Evolutionary conservation across 164 flowering plant genomes (phyloP).

Genomic region (Chimonanthus salicifolius): DNA sequence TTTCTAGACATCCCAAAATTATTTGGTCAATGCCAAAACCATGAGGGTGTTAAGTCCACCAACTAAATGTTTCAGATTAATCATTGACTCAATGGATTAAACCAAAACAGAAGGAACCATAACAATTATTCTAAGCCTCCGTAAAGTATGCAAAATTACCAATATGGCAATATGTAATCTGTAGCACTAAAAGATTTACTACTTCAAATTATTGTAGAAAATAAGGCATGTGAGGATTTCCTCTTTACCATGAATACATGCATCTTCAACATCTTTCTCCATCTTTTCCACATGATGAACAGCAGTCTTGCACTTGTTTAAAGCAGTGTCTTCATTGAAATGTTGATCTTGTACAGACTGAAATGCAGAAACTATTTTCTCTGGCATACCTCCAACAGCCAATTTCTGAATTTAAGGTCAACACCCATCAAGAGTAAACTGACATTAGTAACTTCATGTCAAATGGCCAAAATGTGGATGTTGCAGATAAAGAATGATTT

Average conservation of each 20-base stretch:
- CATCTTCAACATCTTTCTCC: conserved; percentile 47
- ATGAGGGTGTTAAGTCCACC: background rate
- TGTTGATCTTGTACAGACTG: conserved; percentile 62
- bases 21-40: background rate
- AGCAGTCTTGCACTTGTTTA: conserved; percentile 53
- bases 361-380: conserved; percentile 73
- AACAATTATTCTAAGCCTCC: background rate
- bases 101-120: background rate
- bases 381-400: conserved; percentile 78
- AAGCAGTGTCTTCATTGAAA: conserved; percentile 51
- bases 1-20: background rate
- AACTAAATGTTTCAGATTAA: too few species aligned
- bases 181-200: background rate
- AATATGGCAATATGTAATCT: background rate
- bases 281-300: conserved; percentile 38
- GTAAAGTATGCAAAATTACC: background rate
- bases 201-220: background rate
- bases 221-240: conserved; percentile 7
- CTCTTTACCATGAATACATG: conserved; percentile 44
- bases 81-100: background rate
- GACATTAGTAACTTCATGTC: background rate
- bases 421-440: background rate
- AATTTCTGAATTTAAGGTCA: conserved; percentile 53
- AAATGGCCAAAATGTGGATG: too few species aligned
- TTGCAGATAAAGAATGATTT: too few species aligned